Base-by-base conservation (phyloP, 176 grass and related monocot species). In the Triticum timopheevii region DNA sequence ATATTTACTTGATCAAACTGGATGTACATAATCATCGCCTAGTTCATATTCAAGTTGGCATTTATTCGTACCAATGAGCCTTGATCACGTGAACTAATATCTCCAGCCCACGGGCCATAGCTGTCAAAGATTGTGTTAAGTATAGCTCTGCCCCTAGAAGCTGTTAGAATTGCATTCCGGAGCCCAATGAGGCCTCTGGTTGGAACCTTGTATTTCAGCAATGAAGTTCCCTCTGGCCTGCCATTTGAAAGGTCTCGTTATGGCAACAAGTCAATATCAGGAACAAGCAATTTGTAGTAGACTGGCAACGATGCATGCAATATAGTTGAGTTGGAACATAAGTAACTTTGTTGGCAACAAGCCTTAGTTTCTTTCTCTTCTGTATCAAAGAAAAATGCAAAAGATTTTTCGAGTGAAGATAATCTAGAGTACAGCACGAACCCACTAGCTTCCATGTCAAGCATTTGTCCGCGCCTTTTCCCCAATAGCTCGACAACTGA, bases 151-250 rank as follows among this genome's bases (percentile, higher is more conserved):
- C 96, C 96, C 65, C 90, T 90, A 89, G 96, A 94, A 90, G 90
- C 93, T 89, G 96, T 98, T 44, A 98, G 84, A 84, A 98, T 72
- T 76, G 93, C 88, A 89, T 98, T 98, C 78, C 96, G 82, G 85
- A 95, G 79, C 83, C 96, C 96, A 89, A 98, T 88, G 71, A 98
- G 92, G n/a, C 96, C 96, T 80, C 96, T 92, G 12, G 96, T 98
- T 11, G 96, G 96, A 83, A 98, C 91, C 84, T 98, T 98, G 92
- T 98, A 98, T 88, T 95, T 89, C 78, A 98, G 22, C 35, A 98
- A 81, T 88, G 93, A 86, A 62, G 88, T 92, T 84, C 96, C 96
- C 84, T 96, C 93, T 0, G 85, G 72, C 84, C 93, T 98, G 84
- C 86, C 63, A 79, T 77, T 86, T 74, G 49, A 90, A 90, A 79